Percentiles rank a stretch among this genome's conserved stretches.
These are phyloP conservation scores for Penicillium fuscoglaucum DNA, from an alignment of 2,329 filamentous ascomycete species.

Conservation along the genomic window DNA sequence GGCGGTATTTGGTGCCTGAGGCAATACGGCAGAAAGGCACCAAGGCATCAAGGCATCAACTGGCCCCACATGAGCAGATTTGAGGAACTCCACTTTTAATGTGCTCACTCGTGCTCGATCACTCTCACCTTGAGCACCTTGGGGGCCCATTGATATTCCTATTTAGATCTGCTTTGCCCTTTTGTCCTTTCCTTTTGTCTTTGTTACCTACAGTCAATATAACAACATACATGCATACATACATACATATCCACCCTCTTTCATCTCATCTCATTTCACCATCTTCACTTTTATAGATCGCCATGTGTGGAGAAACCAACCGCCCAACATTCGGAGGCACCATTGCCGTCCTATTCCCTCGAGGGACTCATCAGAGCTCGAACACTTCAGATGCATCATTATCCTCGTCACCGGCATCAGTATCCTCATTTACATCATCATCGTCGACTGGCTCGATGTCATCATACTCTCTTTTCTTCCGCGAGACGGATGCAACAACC, in stretches of 20 bases:
- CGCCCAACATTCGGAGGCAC: conserved; percentile 48
- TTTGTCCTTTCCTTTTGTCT: background rate
- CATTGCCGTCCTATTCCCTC: conserved; percentile 38
- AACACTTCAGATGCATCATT: conserved; percentile 12
- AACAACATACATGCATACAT: background rate
- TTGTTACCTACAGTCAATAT: background rate
- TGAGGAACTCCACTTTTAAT: conserved; percentile 16
- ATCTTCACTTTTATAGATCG: conserved; percentile 31
- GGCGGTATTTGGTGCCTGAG: background rate
- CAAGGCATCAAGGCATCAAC: background rate
- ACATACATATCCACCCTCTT: background rate
- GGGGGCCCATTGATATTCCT: background rate
- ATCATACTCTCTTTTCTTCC: conserved; percentile 36
- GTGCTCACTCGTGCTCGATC: conserved; percentile 29
- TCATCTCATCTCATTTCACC: background rate
- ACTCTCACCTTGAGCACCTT: conserved; percentile 23
- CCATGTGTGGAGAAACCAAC: conserved; percentile 52
- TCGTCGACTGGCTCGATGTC: conserved; percentile 18
- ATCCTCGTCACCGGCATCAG: conserved; percentile 24
- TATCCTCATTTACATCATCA: conserved; percentile 17
- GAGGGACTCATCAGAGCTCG: conserved; percentile 1
- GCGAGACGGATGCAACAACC: conserved; percentile 15
- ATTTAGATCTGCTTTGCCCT: conserved; percentile 6
- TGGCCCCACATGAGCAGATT: conserved; percentile 19
- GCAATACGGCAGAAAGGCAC: background rate